phyloP scores from a whole-genome alignment of 768 basidiomycete species.

The Rhodotorula sphaerocarpa region DNA sequence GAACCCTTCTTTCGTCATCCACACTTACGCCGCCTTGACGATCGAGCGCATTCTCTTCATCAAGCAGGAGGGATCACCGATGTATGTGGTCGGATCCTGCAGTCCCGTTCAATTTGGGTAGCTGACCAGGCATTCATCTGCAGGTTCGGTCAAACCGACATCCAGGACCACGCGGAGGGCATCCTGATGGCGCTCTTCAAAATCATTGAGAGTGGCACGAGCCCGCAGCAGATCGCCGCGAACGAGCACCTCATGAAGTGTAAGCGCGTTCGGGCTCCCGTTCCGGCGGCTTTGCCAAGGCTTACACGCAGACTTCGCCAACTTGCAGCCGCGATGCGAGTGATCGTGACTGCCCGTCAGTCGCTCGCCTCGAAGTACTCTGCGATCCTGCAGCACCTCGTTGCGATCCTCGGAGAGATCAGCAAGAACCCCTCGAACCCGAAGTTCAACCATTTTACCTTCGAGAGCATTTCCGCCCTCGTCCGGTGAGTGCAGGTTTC shows the following conservation, averaged over 20 bases:
- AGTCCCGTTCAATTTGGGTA: neutral
- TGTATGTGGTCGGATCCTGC: slow-evolving; percentile 51
- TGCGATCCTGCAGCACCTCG: slow-evolving; percentile 61
- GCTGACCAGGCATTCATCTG: neutral
- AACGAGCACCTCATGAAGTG: slow-evolving; percentile 99
- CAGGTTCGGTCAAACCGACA: slow-evolving; percentile 80
- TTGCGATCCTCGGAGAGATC: slow-evolving; percentile 73
- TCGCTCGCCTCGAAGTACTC: slow-evolving; percentile 62
- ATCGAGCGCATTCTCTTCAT: slow-evolving; percentile 91
- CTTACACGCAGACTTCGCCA: neutral
- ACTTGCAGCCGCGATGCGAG: slow-evolving; percentile 77
- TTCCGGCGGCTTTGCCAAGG: neutral
- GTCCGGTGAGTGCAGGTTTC: slow-evolving; percentile 59
- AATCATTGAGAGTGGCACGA: slow-evolving; percentile 68
- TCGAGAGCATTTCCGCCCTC: slow-evolving; percentile 89
- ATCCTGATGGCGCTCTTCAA: slow-evolving; percentile 59
- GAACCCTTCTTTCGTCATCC: slow-evolving; percentile 80
- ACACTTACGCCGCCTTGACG: slow-evolving; percentile 95
- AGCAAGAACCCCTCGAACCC: slow-evolving; percentile 97
- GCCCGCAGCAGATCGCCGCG: slow-evolving; percentile 87
- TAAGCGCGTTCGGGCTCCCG: slow-evolving; percentile 44
- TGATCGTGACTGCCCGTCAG: slow-evolving; percentile 80
- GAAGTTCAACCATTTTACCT: slow-evolving; percentile 92
- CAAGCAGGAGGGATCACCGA: slow-evolving; percentile 62
- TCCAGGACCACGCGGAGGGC: slow-evolving; percentile 69